These are phyloP conservation scores for Trichoderma aggressivum DNA, from an alignment of 2,329 filamentous ascomycete genomes.

Conservation along the genomic window DNA sequence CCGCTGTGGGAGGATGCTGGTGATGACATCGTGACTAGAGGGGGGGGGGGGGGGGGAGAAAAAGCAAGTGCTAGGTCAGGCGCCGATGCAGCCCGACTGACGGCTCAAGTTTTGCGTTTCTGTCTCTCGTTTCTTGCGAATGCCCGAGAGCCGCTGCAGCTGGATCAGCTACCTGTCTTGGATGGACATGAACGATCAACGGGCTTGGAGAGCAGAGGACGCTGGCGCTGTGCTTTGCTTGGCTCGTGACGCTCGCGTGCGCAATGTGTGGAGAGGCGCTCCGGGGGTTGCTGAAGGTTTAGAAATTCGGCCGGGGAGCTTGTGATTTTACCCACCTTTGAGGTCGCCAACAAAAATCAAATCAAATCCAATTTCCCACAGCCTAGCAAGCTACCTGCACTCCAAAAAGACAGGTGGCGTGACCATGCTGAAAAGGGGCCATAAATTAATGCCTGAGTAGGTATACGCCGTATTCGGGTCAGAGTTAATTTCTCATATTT, in stretches of 20 bases:
- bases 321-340: slow-evolving; percentile 16
- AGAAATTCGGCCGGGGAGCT: slow-evolving; percentile 12
- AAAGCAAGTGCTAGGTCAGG: neutral
- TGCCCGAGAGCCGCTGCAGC: neutral
- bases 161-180: neutral
- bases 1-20: slow-evolving; percentile 51
- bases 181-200: neutral
- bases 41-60: neutral
- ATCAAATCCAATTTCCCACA: slow-evolving; percentile 11
- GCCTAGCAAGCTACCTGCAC: slow-evolving; percentile 12
- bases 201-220: neutral
- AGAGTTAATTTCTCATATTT: neutral
- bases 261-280: slow-evolving; percentile 16
- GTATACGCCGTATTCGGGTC: slow-evolving; percentile 15
- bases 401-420: slow-evolving; percentile 16
- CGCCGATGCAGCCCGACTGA: slow-evolving; percentile 9
- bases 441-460: slow-evolving; percentile 12
- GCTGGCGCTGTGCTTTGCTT: neutral
- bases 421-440: slow-evolving; percentile 17
- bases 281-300: slow-evolving; percentile 16
- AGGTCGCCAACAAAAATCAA: slow-evolving; percentile 3
- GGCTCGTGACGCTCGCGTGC: slow-evolving; percentile 13
- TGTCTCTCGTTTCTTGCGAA: neutral
- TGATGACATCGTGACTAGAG: slow-evolving; percentile 53
- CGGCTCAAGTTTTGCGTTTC: neutral